Base-by-base conservation (phyloP, 805 yeast genomes). In the Clavispora carvajalis region DNA sequence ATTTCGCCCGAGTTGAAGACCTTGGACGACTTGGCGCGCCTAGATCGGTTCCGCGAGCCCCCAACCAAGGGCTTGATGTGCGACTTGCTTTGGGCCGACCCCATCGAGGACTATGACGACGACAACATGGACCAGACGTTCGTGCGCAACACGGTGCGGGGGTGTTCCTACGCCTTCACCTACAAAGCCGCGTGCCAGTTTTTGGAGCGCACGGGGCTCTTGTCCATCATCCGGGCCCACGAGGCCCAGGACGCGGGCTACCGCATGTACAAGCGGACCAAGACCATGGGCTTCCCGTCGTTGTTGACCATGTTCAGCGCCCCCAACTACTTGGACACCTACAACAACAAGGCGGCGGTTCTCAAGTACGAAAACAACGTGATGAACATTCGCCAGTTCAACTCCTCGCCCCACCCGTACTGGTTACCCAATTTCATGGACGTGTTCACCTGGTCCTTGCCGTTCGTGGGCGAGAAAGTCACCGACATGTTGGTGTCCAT, bases 171-270 rank as follows among this genome's bases (percentile, higher is more conserved):
- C 60, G 87, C 91, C 40, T 91, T 77, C 60, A 80, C 96, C 0
- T 93, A 84, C 60, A 75, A 74, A 53, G 96, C 97, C 0, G 76
- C 83, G 3, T 83, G 93, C 53, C 76, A 76, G 34, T 91, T 91
- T 53, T 68, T 91, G 52, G 83, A 84, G 50, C 71, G 79, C 38
- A 91, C 88, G 30, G 84, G 86, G 17, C 66, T 91, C 26, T 67
- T 91, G 23, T 83, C 89, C n/a, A 77, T 91, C 25, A 87, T 91
- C 34, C 74, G 99, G 43, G 98, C 97, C 1, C 99, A 91, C 61
- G 97, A 91, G 65, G 97, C 97, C 1, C 99, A 91, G 63, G 97
- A 91, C 62, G 90, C 93, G 8, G 99, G 99, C 26, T 91, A 90
- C 63, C 71, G 96, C 58, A 93, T 93, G 87, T 91, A 91, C 65